phyloP scores from a whole-genome alignment of 108 stramenopile genomes.

The Cyclostephanos tholiformis region DNA sequence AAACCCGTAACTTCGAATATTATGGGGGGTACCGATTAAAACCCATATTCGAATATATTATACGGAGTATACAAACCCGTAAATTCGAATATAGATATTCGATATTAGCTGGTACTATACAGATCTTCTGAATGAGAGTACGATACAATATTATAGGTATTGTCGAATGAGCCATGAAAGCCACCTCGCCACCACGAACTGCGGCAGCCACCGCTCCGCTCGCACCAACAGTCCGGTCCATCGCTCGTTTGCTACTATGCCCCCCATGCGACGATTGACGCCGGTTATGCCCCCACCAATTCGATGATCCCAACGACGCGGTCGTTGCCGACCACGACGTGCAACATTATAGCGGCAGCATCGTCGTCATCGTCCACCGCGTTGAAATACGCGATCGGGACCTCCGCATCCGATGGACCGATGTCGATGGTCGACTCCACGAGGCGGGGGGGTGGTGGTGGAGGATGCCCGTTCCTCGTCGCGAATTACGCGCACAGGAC shows the following conservation, averaged over 20 bases:
- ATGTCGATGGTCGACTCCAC: slow-evolving; percentile 41
- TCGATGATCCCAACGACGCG: too few species aligned
- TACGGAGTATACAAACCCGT: too few species aligned
- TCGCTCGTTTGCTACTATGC: not conserved
- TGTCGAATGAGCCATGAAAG: too few species aligned
- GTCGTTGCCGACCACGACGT: not conserved
- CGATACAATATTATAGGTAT: too few species aligned
- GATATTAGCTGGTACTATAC: too few species aligned
- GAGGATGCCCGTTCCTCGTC: slow-evolving; percentile 46
- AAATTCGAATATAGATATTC: too few species aligned
- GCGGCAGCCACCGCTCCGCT: not conserved
- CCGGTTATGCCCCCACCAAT: not conserved
- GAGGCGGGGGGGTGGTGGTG: slow-evolving; percentile 38
- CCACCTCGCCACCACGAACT: too few species aligned
- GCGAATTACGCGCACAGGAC: slow-evolving; percentile 13
- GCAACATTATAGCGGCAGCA: not conserved
- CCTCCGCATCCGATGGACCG: slow-evolving; percentile 15
- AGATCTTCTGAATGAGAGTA: too few species aligned
- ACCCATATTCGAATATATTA: too few species aligned
- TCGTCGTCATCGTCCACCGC: slow-evolving; percentile 3
- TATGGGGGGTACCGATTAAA: too few species aligned
- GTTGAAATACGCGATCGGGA: not conserved
- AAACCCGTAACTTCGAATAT: too few species aligned
- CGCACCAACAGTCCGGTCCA: not conserved
- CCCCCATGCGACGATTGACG: not conserved